Evolutionary conservation across 2,329 filamentous ascomycete genomes (phyloP).

Genomic region (Epicoccum sorghinum): DNA sequence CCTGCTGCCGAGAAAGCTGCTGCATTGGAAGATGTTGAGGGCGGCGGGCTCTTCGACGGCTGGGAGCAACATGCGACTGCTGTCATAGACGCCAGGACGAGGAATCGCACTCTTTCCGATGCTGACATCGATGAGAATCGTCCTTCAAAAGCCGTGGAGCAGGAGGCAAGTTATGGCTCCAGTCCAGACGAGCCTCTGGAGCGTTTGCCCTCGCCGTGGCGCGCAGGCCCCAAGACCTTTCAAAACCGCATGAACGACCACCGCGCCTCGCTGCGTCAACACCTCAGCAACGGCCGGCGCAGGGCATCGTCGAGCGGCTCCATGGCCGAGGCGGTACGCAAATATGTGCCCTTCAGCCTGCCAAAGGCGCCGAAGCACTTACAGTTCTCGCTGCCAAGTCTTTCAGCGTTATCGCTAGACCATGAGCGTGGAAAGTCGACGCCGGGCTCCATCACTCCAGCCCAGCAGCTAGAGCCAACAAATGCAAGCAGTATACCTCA

Average conservation of each 20-base stretch:
- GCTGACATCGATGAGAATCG: constrained; percentile 5
- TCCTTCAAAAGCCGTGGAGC: neutral
- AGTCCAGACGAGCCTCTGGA: constrained; percentile 23
- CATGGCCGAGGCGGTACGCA: constrained; percentile 43
- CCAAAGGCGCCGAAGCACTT: constrained; percentile 46
- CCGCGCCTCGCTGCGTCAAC: constrained; percentile 47
- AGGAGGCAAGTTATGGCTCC: constrained; percentile 7
- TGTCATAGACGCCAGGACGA: constrained; percentile 6
- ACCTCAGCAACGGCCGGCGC: constrained; percentile 43
- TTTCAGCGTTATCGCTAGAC: constrained; percentile 39
- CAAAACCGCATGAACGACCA: constrained; percentile 43
- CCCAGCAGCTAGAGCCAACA: constrained; percentile 26
- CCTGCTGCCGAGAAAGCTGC: constrained; percentile 66
- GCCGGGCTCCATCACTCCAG: constrained; percentile 14
- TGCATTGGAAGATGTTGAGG: constrained; percentile 55
- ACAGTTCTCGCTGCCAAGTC: constrained; percentile 45
- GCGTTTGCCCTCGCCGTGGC: constrained; percentile 55
- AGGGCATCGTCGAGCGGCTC: constrained; percentile 49
- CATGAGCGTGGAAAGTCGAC: constrained; percentile 20
- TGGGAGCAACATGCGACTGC: constrained; percentile 35
- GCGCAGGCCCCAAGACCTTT: constrained; percentile 46
- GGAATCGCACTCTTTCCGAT: neutral
- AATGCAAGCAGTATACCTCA: constrained; percentile 24
- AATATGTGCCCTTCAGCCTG: constrained; percentile 46
- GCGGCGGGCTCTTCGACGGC: constrained; percentile 56